Base-by-base conservation (phyloP, 192 early-diverging fungal species). In the Backusella tarrabulga region DNA sequence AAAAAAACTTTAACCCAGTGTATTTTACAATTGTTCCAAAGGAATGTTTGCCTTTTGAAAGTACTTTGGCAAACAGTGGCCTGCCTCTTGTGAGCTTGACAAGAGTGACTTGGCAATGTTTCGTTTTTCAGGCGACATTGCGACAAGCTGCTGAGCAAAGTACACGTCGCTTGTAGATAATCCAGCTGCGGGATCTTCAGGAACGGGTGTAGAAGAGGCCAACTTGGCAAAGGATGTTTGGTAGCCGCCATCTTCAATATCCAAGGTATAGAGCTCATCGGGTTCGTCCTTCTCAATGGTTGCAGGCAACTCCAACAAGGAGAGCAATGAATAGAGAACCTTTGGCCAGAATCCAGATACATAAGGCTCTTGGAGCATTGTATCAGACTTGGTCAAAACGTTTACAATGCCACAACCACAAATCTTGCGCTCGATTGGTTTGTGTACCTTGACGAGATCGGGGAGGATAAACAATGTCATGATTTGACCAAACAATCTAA, bases 161-260 rank as follows among this genome's bases (percentile, higher is more conserved):
- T 21, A 87, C 72, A 74, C 90, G 85, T 19, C 77, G 35, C 60
- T 94, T 79, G 76, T 34, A 42, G 54, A 74, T 5, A 56, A 82
- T 36, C 72, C 77, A 23, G 91, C 86, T 35, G 88, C 87, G n/a
- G 90, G 89, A 72, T 95, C 92, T n/a, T 86, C 79, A 71, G 89
- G 88, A 42, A 89, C 73, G 9, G 88, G 89, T 21, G 89, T 85
- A 23, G 93, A 85, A 0, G 95, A 92, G 14, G 91, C 87, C 41
- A 98, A 84, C 52, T 91, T 88, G 4, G 95, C 85, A 85, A 93
- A 98, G 41, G 92, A 90, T 21, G 93, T 93, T 77, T 96, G 93
- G 76, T 95, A 95, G 15, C 95, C 94, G 0, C 89, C 86, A 8
- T 93, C 93, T 41, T 87, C 85, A 54, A 95, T 85, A 81, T 97